Base-by-base conservation (phyloP, 176 grass and related monocot species). In the Chrysopogon serrulatus region DNA sequence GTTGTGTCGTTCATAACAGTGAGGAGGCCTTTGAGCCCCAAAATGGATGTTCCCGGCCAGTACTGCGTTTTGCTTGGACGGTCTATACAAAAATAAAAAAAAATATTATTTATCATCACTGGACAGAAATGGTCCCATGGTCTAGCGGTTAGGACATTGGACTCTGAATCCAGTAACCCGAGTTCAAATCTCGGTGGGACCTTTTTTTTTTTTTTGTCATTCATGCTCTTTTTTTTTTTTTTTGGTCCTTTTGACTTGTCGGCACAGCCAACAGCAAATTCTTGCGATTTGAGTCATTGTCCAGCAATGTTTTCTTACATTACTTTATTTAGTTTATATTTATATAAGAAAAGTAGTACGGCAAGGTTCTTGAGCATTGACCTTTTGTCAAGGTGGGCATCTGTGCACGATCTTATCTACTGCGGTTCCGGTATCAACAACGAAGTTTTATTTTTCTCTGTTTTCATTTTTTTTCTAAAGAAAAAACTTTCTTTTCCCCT, bases 121-220 rank as follows among this genome's bases (percentile, higher is more conserved):
- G n/a, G n/a, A 6, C 11, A 18, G 13, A 40, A 49, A 0, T 2
- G 89, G 89, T 91, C 83, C 90, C 62, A 91, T 91, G 90, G 90
- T 91, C 90, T 91, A 91, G 85, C 62, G 85, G 90, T 91, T 91
- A 91, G 90, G 90, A 91, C 90, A 91, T 91, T 91, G 5, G 90
- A 91, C 90, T 88, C 90, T 91, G 90, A 91, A 91, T 91, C 90
- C 5, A 88, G 85, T 91, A 91, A 91, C 89, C 89, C 89, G 85
- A 91, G 81, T 91, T 91, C 89, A 91, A 91, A 33, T 91, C 85
- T 91, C 89, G 89, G 89, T 91, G 61, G 90, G 87, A 91, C 86
- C 90, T 91, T 35, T 0, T 8, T 70, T 72, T 48, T 51, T 2
- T 19, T 57, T 19, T 6, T 54, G 23, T 24, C 4, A 35, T 31